These are phyloP conservation scores for Candida sphagnicola DNA, from an alignment of 805 yeast genomes.

Conservation along the genomic window DNA sequence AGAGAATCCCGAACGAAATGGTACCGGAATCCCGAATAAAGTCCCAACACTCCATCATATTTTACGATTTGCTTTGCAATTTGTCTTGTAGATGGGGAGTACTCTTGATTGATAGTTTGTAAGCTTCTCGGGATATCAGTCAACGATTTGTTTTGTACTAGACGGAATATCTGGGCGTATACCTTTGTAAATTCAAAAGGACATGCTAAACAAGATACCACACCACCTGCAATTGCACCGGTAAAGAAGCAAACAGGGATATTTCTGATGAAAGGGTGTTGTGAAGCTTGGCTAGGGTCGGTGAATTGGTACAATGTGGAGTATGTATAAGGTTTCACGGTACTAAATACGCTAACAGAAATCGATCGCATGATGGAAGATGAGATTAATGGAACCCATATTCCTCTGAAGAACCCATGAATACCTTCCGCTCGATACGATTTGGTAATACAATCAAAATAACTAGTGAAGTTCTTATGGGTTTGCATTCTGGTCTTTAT, in stretches of 20 bases:
- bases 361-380: conserved; percentile 63
- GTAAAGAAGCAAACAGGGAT: conserved; percentile 46
- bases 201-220: conserved; percentile 63
- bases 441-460: conserved; percentile 52
- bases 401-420: conserved; percentile 70
- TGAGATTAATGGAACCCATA: conserved; percentile 67
- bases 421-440: conserved; percentile 63
- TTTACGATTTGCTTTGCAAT: conserved; percentile 46
- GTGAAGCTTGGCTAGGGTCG: conserved; percentile 12
- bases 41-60: conserved; percentile 57
- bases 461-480: conserved; percentile 51
- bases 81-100: conserved; percentile 35
- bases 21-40: conserved; percentile 70
- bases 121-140: conserved; percentile 12
- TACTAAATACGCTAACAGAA: conserved; percentile 61
- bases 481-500: conserved; percentile 85
- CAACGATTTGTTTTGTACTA: conserved; percentile 29
- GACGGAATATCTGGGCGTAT: conserved; percentile 66
- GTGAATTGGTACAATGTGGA: conserved; percentile 9
- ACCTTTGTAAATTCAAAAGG: conserved; percentile 85
- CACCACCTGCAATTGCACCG: conserved; percentile 66
- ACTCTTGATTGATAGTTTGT: conserved; percentile 9
- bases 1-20: conserved; percentile 67
- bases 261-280: conserved; percentile 38
- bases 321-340: conserved; percentile 41